A percentile compares a stretch with the other conserved stretches of the same genome.
Evolutionary conservation across 331 rosid genomes (phyloP).

Genomic region (Erythrophleum ivorense): DNA sequence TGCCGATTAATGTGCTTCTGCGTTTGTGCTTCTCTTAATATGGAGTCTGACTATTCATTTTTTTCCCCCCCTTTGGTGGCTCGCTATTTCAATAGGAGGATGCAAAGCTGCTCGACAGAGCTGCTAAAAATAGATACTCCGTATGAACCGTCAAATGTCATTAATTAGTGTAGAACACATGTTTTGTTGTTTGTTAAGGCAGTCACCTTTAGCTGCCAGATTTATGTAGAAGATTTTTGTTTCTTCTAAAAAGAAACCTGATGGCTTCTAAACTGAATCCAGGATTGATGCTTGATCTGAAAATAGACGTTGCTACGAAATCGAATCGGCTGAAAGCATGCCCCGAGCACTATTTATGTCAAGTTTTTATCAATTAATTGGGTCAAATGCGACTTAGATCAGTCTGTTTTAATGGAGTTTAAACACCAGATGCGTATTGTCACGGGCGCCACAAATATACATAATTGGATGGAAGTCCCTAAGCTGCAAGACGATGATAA

Average conservation of each 20-base stretch:
- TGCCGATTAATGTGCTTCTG: background rate
- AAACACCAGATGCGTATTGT: too few relatives aligned
- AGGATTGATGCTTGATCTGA: background rate
- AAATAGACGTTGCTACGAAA: background rate
- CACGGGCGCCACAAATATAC: too few relatives aligned
- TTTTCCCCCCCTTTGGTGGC: background rate
- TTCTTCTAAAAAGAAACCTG: background rate
- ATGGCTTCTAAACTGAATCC: background rate
- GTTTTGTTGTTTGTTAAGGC: constrained; percentile 8
- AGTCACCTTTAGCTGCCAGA: constrained; percentile 5
- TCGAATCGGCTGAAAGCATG: too few relatives aligned
- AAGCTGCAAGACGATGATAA: too few relatives aligned
- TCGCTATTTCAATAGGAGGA: constrained; percentile 66
- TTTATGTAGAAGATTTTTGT: too few relatives aligned
- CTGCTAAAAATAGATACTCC: constrained; percentile 52
- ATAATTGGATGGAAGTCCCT: too few relatives aligned
- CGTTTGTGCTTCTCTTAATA: background rate
- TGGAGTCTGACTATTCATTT: background rate
- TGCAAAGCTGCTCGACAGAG: constrained; percentile 58
- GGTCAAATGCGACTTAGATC: too few relatives aligned
- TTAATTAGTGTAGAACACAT: constrained; percentile 1
- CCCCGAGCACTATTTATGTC: too few relatives aligned
- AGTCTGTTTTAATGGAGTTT: too few relatives aligned
- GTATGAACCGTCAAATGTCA: constrained; percentile 35
- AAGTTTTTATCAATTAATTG: too few relatives aligned